Evolutionary conservation across 345 rosid genomes (phyloP).

Genomic region (Odontarrhena argentea): DNA sequence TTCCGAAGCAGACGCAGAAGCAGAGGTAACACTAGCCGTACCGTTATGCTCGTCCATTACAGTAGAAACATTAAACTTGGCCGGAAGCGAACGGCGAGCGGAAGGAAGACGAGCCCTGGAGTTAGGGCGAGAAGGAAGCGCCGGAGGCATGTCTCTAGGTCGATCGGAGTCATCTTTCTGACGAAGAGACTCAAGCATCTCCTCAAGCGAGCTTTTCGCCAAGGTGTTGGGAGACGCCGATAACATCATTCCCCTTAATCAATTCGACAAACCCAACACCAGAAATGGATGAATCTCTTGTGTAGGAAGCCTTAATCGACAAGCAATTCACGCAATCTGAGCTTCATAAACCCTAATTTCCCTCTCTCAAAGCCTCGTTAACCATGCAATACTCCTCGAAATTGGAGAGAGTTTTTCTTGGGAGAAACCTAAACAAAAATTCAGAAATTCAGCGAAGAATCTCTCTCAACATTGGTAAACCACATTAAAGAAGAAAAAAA

Average conservation of each 20-base stretch:
- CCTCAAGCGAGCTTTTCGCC: conserved; percentile 92
- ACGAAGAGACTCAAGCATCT: conserved; percentile 84
- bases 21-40: conserved; percentile 8
- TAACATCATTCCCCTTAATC: conserved; percentile 54
- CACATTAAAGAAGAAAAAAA: not conserved
- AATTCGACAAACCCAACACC: conserved; percentile 25
- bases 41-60: conserved; percentile 36
- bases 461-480: conserved; percentile 24
- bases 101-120: conserved; percentile 87
- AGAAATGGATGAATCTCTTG: conserved; percentile 4
- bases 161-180: conserved; percentile 66
- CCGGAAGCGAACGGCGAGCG: conserved; percentile 69
- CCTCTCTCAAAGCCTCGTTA: conserved; percentile 18
- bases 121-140: conserved; percentile 84
- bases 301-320: conserved; percentile 17
- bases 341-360: conserved; percentile 43
- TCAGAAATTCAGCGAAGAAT: conserved; percentile 27
- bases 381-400: conserved; percentile 37
- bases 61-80: conserved; percentile 48
- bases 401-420: not conserved
- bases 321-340: conserved; percentile 32
- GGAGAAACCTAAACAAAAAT: conserved; percentile 1
- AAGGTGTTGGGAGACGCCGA: conserved; percentile 68
- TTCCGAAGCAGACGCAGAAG: conserved; percentile 26
- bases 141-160: conserved; percentile 84